These are phyloP conservation scores for Xylaria curta DNA, from an alignment of 495 filamentous ascomycete species.

Conservation along the genomic window DNA sequence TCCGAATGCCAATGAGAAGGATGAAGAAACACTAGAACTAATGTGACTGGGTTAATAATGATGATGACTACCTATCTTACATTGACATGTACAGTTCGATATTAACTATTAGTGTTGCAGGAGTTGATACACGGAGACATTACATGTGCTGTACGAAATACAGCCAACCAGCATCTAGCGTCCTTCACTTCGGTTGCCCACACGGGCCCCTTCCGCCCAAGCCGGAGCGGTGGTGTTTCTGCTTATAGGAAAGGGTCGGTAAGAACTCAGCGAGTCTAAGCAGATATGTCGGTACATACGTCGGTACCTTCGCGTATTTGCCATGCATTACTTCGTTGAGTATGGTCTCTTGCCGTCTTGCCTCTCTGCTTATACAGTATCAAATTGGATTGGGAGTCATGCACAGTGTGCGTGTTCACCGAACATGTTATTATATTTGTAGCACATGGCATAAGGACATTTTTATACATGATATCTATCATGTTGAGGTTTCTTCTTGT, in stretches of 20 bases:
- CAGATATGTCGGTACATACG: background rate
- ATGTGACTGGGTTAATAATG: background rate
- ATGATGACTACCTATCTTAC: background rate
- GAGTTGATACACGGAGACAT: conserved; percentile 2
- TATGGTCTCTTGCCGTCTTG: background rate
- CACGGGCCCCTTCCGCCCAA: conserved; percentile 28
- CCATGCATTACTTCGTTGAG: background rate
- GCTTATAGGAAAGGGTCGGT: background rate
- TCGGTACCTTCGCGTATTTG: background rate
- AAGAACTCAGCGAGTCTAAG: background rate
- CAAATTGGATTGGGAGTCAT: background rate
- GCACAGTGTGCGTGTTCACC: background rate
- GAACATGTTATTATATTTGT: background rate
- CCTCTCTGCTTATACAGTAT: background rate
- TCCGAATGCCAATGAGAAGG: background rate
- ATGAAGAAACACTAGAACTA: background rate
- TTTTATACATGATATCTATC: background rate
- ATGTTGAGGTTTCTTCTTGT: background rate
- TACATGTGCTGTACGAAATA: background rate
- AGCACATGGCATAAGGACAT: background rate
- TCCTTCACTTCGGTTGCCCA: conserved; percentile 9
- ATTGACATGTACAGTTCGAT: background rate
- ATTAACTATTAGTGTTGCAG: background rate
- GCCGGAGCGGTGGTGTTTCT: conserved; percentile 19
- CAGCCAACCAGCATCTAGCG: conserved; percentile 11